These are phyloP conservation scores for Ceratobasidium theobromae DNA, from an alignment of 1,284 basidiomycete species.

Conservation along the genomic window DNA sequence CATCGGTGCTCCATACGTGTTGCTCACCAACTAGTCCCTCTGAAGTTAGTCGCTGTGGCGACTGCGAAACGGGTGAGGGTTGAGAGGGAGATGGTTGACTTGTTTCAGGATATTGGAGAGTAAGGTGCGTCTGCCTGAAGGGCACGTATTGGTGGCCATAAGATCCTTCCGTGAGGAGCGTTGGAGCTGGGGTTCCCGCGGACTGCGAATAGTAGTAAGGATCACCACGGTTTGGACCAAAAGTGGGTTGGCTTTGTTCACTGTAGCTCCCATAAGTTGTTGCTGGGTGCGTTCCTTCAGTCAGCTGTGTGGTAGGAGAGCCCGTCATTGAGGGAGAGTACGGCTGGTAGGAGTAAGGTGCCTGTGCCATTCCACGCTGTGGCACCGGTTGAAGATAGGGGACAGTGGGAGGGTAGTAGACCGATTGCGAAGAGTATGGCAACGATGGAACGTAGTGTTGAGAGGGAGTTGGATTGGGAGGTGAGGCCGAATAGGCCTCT, in stretches of 20 bases:
- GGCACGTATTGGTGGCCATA: conserved; percentile 24
- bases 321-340: conserved; percentile 8
- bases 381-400: conserved; percentile 13
- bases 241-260: not conserved
- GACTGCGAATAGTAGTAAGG: conserved; percentile 22
- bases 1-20: not conserved
- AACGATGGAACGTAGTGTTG: conserved; percentile 1
- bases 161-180: not conserved
- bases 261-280: not conserved
- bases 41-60: conserved; percentile 2
- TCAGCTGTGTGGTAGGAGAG: not conserved
- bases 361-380: conserved; percentile 3
- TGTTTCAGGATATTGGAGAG: conserved; percentile 1
- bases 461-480: not conserved
- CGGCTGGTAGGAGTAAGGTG: conserved; percentile 15
- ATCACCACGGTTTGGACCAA: not conserved
- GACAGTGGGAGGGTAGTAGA: not conserved
- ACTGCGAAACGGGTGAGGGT: not conserved
- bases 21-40: conserved; percentile 1
- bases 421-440: conserved; percentile 4
- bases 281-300: not conserved
- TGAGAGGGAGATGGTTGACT: conserved; percentile 17
- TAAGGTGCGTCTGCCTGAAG: conserved; percentile 1
- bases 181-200: not conserved
- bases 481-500: not conserved